Evolutionary conservation across 768 basidiomycete species (phyloP).

Genomic region (Calocera cornea): DNA sequence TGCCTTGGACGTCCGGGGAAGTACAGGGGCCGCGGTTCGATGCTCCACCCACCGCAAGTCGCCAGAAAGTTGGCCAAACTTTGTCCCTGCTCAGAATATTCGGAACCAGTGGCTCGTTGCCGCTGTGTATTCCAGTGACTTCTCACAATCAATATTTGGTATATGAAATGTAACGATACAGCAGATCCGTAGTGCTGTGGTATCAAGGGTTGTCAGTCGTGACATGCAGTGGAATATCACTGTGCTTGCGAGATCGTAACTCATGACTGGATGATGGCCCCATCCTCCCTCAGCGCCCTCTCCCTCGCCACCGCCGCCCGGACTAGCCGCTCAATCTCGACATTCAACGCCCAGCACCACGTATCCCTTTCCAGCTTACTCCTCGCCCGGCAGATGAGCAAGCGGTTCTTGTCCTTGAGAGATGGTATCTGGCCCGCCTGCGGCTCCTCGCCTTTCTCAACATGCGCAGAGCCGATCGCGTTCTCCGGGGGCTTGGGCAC

Average conservation of each 20-base stretch:
- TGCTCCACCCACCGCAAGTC: too few species aligned
- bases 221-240: too few species aligned
- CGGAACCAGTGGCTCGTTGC: too few species aligned
- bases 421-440: slow-evolving; percentile 28
- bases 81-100: too few species aligned
- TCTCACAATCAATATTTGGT: too few species aligned
- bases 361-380: slow-evolving; percentile 80
- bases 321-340: slow-evolving; percentile 72
- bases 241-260: background rate
- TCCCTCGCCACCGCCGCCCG: slow-evolving; percentile 52
- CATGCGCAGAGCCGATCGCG: background rate
- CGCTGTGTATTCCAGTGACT: too few species aligned
- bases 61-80: too few species aligned
- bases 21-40: too few species aligned
- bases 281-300: slow-evolving; percentile 47
- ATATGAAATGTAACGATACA: too few species aligned
- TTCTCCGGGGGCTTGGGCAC: slow-evolving; percentile 3
- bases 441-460: slow-evolving; percentile 13
- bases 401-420: slow-evolving; percentile 44
- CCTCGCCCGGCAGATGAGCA: slow-evolving; percentile 55
- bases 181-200: too few species aligned
- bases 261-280: slow-evolving; percentile 29
- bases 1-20: too few species aligned
- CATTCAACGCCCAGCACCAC: slow-evolving; percentile 90
- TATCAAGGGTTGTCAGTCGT: too few species aligned